Evolutionary conservation across 176 grass and related monocot genomes (phyloP).

Genomic region (Aegilops sharonensis): DNA sequence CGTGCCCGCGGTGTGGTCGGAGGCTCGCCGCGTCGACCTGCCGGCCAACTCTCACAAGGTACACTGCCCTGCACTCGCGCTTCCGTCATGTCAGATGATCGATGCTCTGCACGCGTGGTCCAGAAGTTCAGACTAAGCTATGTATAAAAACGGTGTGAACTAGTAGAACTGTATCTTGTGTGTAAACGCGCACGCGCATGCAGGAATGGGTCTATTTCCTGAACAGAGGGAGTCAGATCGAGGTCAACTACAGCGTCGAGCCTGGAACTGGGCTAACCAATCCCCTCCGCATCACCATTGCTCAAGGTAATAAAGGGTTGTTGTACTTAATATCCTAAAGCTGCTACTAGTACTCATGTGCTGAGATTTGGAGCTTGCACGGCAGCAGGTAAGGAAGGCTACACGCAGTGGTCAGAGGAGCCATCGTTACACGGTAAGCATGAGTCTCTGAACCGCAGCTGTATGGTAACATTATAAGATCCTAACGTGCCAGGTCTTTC

Average conservation of each 20-base stretch:
- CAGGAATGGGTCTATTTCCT: constrained; percentile 75
- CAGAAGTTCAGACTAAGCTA: neutral
- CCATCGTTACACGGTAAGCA: constrained; percentile 49
- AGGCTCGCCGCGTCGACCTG: constrained; percentile 44
- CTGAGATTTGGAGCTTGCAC: neutral
- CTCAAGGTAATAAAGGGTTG: constrained; percentile 32
- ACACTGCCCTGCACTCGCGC: neutral
- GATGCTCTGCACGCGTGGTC: neutral
- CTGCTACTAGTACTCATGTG: neutral
- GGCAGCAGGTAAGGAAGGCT: constrained; percentile 39
- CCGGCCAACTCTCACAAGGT: constrained; percentile 54
- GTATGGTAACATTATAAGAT: too few species aligned
- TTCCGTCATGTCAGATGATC: neutral
- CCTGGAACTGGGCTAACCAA: constrained; percentile 6
- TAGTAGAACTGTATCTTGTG: neutral
- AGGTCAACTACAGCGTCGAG: constrained; percentile 48
- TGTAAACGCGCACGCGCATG: neutral
- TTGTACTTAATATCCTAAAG: neutral
- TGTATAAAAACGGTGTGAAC: neutral
- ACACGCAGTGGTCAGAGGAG: constrained; percentile 47
- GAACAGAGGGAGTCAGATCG: constrained; percentile 46
- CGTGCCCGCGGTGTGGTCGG: constrained; percentile 46
- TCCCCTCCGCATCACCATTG: constrained; percentile 53
- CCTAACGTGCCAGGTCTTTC: neutral
- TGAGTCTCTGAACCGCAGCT: neutral